Percentiles rank a stretch among this genome's conserved stretches.
Evolutionary conservation across 768 basidiomycete species (phyloP).

Genomic region (Termitomyces titanicus): DNA sequence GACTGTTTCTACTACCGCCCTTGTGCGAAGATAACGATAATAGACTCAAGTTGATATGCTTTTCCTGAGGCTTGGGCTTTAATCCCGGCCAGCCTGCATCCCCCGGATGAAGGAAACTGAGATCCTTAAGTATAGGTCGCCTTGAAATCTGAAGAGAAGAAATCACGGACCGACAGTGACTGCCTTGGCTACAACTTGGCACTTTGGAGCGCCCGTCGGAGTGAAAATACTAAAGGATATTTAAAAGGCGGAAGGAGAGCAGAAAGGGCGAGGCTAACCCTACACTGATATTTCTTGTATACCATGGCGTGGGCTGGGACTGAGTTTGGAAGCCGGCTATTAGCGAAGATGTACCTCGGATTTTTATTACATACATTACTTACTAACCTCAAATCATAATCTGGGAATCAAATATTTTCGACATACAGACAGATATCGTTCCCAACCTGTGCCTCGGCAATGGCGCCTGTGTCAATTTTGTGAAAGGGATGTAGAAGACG

Average conservation of each 20-base stretch:
- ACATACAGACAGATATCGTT: no score
- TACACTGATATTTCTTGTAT: constrained; percentile 46
- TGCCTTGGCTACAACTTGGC: constrained; percentile 44
- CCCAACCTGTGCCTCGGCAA: no score
- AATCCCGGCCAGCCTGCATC: constrained; percentile 40
- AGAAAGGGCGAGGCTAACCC: constrained; percentile 30
- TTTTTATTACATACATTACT: no score
- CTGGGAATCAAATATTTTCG: no score
- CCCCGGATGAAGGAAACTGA: constrained; percentile 45
- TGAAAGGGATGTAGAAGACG: no score
- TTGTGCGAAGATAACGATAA: not conserved
- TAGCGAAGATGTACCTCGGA: no score
- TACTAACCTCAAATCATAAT: no score
- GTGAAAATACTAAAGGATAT: constrained; percentile 40
- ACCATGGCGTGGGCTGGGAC: constrained; percentile 2
- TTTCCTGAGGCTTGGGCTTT: constrained; percentile 16
- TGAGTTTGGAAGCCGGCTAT: not conserved
- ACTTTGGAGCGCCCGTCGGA: constrained; percentile 36
- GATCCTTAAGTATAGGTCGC: not conserved
- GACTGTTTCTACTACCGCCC: constrained; percentile 1
- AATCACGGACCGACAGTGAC: constrained; percentile 43
- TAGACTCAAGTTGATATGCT: constrained; percentile 10
- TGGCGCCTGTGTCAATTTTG: no score
- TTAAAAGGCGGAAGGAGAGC: not conserved
- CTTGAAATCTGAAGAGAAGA: not conserved